Evolutionary conservation across 2,329 filamentous ascomycete species (phyloP).

Genomic region (Xylariaceae sp.): DNA sequence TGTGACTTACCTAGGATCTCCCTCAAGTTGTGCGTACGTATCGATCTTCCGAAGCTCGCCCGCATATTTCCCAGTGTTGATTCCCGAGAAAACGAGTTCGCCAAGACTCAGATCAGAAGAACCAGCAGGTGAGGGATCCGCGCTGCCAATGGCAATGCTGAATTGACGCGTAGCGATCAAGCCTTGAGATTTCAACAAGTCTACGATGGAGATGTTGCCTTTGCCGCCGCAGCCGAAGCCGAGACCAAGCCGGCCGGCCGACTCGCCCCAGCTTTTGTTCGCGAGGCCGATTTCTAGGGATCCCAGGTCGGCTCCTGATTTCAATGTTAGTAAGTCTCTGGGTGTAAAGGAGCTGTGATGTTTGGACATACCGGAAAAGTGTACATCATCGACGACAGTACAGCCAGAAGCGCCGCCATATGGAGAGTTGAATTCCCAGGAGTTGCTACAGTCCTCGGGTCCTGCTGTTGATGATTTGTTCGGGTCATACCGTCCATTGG

Average conservation of each 20-base stretch:
- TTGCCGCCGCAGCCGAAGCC: conserved; percentile 17
- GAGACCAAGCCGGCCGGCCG: conserved; percentile 17
- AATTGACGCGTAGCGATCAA: conserved; percentile 17
- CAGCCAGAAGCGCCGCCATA: conserved; percentile 16
- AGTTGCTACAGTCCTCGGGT: conserved; percentile 1
- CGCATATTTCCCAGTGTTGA: conserved; percentile 20
- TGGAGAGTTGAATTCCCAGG: conserved; percentile 9
- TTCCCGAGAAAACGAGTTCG: conserved; percentile 20
- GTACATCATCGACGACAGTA: conserved; percentile 14
- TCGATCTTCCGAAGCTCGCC: conserved; percentile 14
- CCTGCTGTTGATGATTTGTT: conserved; percentile 10
- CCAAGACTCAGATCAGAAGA: conserved; percentile 10
- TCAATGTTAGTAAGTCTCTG: too few species aligned
- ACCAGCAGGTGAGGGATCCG: conserved; percentile 4
- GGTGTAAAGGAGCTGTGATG: not conserved
- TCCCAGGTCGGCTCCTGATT: conserved; percentile 9
- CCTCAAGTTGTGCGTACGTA: not conserved
- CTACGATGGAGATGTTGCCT: conserved; percentile 9
- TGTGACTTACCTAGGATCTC: conserved; percentile 11
- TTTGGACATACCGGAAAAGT: conserved; percentile 14
- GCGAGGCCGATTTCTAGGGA: conserved; percentile 15
- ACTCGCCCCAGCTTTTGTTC: conserved; percentile 13
- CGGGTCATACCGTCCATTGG: conserved; percentile 16
- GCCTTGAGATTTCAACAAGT: conserved; percentile 12
- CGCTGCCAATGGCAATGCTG: conserved; percentile 20